Evolutionary conservation across 2,329 filamentous ascomycete genomes (phyloP).

Genomic region (Monosporascus cannonballus): DNA sequence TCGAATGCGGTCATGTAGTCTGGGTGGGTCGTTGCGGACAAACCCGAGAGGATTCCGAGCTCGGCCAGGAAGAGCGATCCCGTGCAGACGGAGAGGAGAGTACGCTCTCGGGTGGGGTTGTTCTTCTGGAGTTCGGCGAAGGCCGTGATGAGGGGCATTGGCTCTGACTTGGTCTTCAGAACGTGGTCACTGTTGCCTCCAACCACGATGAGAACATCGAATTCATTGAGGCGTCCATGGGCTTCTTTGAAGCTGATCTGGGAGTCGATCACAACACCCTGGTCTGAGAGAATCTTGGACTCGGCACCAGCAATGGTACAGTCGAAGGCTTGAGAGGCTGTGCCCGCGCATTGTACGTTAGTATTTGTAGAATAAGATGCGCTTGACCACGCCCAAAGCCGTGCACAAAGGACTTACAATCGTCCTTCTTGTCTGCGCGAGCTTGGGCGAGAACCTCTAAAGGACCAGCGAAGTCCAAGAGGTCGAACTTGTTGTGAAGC

Average conservation of each 20-base stretch:
- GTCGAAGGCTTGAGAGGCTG: conserved; percentile 53
- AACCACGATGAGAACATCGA: conserved; percentile 72
- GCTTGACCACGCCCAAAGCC: too few species aligned
- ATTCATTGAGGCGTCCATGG: conserved; percentile 65
- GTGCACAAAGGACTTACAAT: conserved; percentile 33
- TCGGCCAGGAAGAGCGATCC: conserved; percentile 72
- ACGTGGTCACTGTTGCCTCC: conserved; percentile 62
- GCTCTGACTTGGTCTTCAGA: conserved; percentile 62
- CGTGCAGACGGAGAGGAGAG: conserved; percentile 73
- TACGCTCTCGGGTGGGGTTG: conserved; percentile 74
- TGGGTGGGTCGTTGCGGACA: conserved; percentile 77
- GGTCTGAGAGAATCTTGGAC: conserved; percentile 47
- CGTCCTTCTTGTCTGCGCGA: conserved; percentile 47
- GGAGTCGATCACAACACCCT: conserved; percentile 65
- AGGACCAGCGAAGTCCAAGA: conserved; percentile 52
- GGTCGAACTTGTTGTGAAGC: conserved; percentile 53
- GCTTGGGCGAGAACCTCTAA: conserved; percentile 45
- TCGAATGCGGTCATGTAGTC: conserved; percentile 77
- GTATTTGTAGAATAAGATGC: background rate
- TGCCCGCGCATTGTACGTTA: conserved; percentile 7
- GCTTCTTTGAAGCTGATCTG: conserved; percentile 77
- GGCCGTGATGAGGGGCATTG: conserved; percentile 65
- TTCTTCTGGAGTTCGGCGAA: conserved; percentile 76
- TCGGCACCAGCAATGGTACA: conserved; percentile 49
- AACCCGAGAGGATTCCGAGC: conserved; percentile 69